phyloP scores from a whole-genome alignment of 805 yeast species.

The Suhomyces pyralidae region DNA sequence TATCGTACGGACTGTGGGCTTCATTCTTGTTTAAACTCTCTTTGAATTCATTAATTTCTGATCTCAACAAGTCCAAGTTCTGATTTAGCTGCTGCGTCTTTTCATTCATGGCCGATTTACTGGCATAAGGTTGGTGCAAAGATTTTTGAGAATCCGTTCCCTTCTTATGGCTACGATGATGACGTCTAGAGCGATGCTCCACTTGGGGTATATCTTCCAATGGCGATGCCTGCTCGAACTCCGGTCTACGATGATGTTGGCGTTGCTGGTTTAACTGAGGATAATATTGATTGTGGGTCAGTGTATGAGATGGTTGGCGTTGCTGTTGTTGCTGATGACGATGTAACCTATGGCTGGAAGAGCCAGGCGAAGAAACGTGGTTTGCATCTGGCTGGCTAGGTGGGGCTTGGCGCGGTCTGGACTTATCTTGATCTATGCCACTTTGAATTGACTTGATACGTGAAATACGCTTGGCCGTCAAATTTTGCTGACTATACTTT shows the following conservation, averaged over 20 bases:
- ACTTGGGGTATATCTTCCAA: background rate
- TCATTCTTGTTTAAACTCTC: slow-evolving; percentile 36
- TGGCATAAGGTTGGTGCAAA: slow-evolving; percentile 9
- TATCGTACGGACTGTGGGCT: slow-evolving; percentile 2
- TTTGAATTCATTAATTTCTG: slow-evolving; percentile 44
- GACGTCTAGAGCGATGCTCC: slow-evolving; percentile 4
- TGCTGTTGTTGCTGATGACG: background rate
- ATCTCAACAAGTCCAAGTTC: slow-evolving; percentile 38
- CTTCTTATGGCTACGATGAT: slow-evolving; percentile 3
- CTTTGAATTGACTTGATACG: slow-evolving; percentile 7
- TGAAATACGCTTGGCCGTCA: slow-evolving; percentile 7
- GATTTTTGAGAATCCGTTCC: background rate
- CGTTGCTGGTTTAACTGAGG: slow-evolving; percentile 4
- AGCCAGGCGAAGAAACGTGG: slow-evolving; percentile 11
- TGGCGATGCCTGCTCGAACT: background rate
- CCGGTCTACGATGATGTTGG: slow-evolving; percentile 1
- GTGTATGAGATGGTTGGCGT: background rate
- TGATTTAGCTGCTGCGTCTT: slow-evolving; percentile 38
- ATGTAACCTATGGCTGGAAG: slow-evolving; percentile 3
- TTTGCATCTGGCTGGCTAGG: slow-evolving; percentile 10
- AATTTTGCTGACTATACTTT: slow-evolving; percentile 4
- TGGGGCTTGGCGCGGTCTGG: slow-evolving; percentile 10
- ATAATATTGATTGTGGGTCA: background rate
- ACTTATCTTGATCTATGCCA: slow-evolving; percentile 5
- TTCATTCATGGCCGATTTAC: slow-evolving; percentile 11